These are phyloP conservation scores for Pseudisothecium myosuroides DNA, from an alignment of 225 moss, liverwort and hornwort genomes.

Conservation along the genomic window DNA sequence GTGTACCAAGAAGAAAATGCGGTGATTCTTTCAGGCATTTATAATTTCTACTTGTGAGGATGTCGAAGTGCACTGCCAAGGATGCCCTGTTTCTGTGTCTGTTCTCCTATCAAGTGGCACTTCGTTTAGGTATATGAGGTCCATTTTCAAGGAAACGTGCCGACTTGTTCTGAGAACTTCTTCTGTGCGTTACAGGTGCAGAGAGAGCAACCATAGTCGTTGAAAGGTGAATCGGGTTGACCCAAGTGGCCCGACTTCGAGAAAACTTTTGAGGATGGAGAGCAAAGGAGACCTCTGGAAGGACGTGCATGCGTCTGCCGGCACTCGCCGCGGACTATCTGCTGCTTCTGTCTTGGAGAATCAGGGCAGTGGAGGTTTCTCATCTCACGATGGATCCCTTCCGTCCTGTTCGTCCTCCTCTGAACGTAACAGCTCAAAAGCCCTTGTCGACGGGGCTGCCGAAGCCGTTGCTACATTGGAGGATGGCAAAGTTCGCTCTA, in stretches of 20 bases:
- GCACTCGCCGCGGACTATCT: background rate
- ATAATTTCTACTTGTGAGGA: background rate
- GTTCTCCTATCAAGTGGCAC: background rate
- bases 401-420: slow-evolving; percentile 18
- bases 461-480: slow-evolving; percentile 1
- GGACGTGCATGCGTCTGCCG: background rate
- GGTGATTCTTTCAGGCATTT: background rate
- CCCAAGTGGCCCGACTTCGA: background rate
- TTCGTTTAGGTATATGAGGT: background rate
- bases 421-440: background rate
- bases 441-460: background rate
- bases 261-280: background rate
- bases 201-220: background rate
- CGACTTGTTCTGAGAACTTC: background rate
- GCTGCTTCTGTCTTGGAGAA: background rate
- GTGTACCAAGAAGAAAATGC: background rate
- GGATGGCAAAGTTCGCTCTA: slow-evolving; percentile 5
- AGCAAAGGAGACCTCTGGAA: background rate
- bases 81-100: background rate
- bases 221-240: background rate
- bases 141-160: background rate
- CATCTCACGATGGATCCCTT: slow-evolving; percentile 14
- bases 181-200: background rate
- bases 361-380: slow-evolving; percentile 15
- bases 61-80: background rate